phyloP scores from a whole-genome alignment of 768 basidiomycete genomes.

The Boletus tylopilopsis region DNA sequence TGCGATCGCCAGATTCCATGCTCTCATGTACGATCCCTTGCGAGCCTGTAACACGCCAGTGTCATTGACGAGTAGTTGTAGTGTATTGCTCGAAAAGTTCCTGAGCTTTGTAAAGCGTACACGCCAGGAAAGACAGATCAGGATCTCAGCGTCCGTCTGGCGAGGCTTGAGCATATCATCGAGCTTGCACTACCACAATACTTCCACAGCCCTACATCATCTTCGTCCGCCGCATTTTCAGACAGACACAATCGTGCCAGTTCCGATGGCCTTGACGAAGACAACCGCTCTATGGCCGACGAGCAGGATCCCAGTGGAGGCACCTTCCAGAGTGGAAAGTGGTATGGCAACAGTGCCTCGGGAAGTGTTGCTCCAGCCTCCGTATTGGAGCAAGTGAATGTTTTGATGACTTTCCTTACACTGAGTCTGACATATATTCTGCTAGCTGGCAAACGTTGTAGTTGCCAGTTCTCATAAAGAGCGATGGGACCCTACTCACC shows the following conservation, averaged over 20 bases:
- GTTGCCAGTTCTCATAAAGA: constrained; percentile 37
- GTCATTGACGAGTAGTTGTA: constrained; percentile 30
- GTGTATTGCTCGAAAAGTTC: constrained; percentile 84
- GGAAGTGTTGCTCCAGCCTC: constrained; percentile 80
- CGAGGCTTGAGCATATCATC: constrained; percentile 77
- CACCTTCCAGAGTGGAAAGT: constrained; percentile 78
- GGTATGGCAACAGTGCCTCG: constrained; percentile 81
- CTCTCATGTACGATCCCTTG: constrained; percentile 59
- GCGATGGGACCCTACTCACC: constrained; percentile 24
- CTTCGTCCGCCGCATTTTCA: constrained; percentile 29
- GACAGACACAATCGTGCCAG: constrained; percentile 43
- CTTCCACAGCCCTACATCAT: constrained; percentile 42
- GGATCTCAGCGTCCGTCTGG: constrained; percentile 69
- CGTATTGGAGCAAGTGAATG: constrained; percentile 71
- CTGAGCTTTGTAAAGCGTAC: constrained; percentile 84
- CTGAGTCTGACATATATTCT: constrained; percentile 19
- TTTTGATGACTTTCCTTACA: constrained; percentile 14
- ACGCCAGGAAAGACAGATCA: constrained; percentile 85
- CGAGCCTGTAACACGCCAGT: not conserved
- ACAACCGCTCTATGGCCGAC: constrained; percentile 66
- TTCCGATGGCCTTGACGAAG: constrained; percentile 57
- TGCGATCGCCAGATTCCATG: constrained; percentile 85
- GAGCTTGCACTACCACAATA: constrained; percentile 78
- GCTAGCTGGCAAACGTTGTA: constrained; percentile 52
- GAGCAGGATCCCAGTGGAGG: constrained; percentile 76